Base-by-base conservation (phyloP, 306 rosid genomes). In the Castanea mollissima region DNA sequence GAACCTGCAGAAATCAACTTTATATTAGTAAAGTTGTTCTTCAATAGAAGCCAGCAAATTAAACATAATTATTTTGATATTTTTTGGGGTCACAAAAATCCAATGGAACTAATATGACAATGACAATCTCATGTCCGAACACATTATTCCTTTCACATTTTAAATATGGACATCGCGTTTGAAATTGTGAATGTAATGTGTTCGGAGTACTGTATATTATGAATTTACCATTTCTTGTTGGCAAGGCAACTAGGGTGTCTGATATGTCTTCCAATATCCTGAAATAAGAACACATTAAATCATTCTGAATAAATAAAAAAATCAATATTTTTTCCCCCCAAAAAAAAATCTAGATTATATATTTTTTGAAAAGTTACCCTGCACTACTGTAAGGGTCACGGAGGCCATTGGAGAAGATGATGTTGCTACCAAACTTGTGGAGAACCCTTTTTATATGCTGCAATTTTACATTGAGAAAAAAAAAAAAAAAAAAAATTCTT, bases 301-400 rank as follows among this genome's bases (percentile, higher is more conserved):
- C 54, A 49, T 2, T 49, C 4, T 49, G 3, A 49, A 5, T 10
- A 13, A 49, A 49, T 46, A 49, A 49, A 49, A 12, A 14, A 14
- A 49, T 49, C 16, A 6, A 69, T 1, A 69, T 56, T 32, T 34
- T 38, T 38, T 10, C 11, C 11, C 46, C 46, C 46, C 2, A 7
- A 38, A 38, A 38, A 7, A 8, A 38, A 38, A 10, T 12, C 16
- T 12, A 49, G 0, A 5, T 10, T 41, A 38, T 29, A 18, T 14
- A 56, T 23, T 21, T 34, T 56, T 44, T 72, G 21, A 44, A 21
- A 4, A 13, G 49, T 80, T 87, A 90, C 92, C 92, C 91, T 77
- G 85, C 91, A 46, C 56, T 78, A 32, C 94, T 88, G 4, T 63
- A 92, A 54, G 94, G 94, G 71, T 92, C 94, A 84, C 71, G 83